Base-by-base conservation (phyloP, 208 protist species). In the Wallacemonas sp. region DNA sequence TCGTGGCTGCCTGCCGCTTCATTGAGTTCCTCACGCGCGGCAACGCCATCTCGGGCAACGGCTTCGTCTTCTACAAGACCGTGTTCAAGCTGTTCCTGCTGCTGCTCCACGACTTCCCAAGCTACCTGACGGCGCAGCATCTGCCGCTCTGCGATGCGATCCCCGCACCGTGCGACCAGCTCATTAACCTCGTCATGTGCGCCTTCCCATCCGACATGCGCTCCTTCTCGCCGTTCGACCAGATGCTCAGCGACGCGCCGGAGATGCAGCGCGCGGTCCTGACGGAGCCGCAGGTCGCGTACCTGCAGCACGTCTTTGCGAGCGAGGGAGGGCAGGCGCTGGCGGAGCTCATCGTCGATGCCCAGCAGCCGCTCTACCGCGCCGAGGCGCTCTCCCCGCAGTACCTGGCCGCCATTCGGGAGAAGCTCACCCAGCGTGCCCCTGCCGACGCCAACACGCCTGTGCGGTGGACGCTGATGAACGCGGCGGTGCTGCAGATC, bases 101-200 rank as follows among this genome's bases (percentile, higher is more conserved):
- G 2, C 74, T 99, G 1, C 85, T 99, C 4, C 99, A 99, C 75
- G 99, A 99, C 84, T 99, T 99, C 83, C 98, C 98, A 47, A 95
- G 98, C 73, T 99, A 99, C 70, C 83, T 99, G 12, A 99, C 98
- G 81, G 83, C 97, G 9, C 99, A 99, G 74, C 98, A 99, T 84
- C 97, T 99, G 66, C 79, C 78, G 17, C 74, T 99, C 23, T 98
- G 92, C 78, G 86, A 98, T 66, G 95, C 88, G 11, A 98, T 99
- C 63, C 97, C 98, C 33, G 73, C 75, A 6, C 94, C 90, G 33
- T 99, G 98, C 80, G 90, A 99, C 30, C 99, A 99, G 83, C 68
- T 99, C 65, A 83, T 98, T 30, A 99, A 99, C 81, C 85, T 98
- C 1, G 97, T 99, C 34, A 76, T 99, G 2, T 97, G 94, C 49